Evolutionary conservation across 108 stramenopile genomes (phyloP).

Genomic region (Skeletonema grethae): DNA sequence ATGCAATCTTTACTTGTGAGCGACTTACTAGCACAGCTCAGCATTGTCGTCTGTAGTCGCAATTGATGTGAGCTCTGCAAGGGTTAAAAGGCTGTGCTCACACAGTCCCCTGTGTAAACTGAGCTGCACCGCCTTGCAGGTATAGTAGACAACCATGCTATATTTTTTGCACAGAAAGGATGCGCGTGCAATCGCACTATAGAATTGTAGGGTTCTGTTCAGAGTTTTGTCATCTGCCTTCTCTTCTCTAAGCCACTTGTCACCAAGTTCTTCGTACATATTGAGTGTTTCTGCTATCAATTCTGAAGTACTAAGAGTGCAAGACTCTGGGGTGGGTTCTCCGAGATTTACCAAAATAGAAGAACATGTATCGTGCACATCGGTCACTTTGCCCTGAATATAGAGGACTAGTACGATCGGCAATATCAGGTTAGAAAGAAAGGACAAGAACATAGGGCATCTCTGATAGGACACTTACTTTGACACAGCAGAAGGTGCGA

Average conservation of each 20-base stretch:
- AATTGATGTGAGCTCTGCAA: background rate
- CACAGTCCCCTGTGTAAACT: background rate
- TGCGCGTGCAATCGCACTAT: background rate
- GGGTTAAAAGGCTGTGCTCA: background rate
- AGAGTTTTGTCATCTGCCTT: background rate
- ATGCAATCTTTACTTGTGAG: too few relatives aligned
- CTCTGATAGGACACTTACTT: background rate
- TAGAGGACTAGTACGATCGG: too few relatives aligned
- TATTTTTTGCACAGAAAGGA: background rate
- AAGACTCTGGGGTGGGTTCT: background rate
- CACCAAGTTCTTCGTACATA: background rate
- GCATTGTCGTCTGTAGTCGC: background rate
- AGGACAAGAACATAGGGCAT: too few relatives aligned
- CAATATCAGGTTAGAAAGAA: conserved; percentile 3
- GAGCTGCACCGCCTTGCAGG: background rate
- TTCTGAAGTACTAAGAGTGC: too few relatives aligned
- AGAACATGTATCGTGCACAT: background rate
- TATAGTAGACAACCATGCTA: background rate
- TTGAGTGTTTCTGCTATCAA: background rate
- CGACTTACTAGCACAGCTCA: too few relatives aligned
- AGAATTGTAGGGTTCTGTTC: background rate
- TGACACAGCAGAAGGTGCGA: background rate
- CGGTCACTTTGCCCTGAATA: background rate
- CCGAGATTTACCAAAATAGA: background rate
- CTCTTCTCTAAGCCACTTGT: background rate